Percentiles rank a stretch among this genome's conserved stretches.
Evolutionary conservation across 805 yeast genomes (phyloP).

Genomic region (Candida michaelii): DNA sequence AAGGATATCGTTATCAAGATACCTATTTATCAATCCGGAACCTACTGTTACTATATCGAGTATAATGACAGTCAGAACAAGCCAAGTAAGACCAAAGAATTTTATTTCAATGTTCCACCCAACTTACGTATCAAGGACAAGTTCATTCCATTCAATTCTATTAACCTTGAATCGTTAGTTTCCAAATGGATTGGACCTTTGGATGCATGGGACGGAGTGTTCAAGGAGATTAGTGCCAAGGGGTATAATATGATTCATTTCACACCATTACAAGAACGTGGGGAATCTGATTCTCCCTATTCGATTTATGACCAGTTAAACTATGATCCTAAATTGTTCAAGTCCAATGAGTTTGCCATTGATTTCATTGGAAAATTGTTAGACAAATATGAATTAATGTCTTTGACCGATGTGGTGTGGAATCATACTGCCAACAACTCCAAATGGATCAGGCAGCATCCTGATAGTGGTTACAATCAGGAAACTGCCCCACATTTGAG

Average conservation of each 20-base stretch:
- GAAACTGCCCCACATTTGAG: conserved; percentile 86
- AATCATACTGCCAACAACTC: conserved; percentile 95
- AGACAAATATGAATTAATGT: conserved; percentile 57
- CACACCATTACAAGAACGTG: conserved; percentile 89
- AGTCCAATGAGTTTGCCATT: conserved; percentile 51
- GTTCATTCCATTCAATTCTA: conserved; percentile 69
- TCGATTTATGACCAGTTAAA: conserved; percentile 82
- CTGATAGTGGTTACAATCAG: conserved; percentile 85
- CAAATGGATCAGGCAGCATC: conserved; percentile 78
- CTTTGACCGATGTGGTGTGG: conserved; percentile 90
- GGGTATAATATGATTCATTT: conserved; percentile 96
- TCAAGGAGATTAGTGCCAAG: conserved; percentile 61
- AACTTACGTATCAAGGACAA: conserved; percentile 55
- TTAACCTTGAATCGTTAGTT: conserved; percentile 79
- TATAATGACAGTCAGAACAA: conserved; percentile 41
- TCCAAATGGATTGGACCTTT: conserved; percentile 88
- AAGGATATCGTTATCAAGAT: conserved; percentile 62
- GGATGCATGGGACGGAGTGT: conserved; percentile 64
- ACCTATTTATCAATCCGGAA: conserved; percentile 69
- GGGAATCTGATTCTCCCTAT: conserved; percentile 89
- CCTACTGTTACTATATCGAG: conserved; percentile 70
- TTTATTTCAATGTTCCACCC: conserved; percentile 80
- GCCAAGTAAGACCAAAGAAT: conserved; percentile 50
- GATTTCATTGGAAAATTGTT: conserved; percentile 51
- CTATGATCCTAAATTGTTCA: conserved; percentile 70